Conservation (phyloP, 2,329 filamentous ascomycete genomes). For the Alternaria burnsii region DNA sequence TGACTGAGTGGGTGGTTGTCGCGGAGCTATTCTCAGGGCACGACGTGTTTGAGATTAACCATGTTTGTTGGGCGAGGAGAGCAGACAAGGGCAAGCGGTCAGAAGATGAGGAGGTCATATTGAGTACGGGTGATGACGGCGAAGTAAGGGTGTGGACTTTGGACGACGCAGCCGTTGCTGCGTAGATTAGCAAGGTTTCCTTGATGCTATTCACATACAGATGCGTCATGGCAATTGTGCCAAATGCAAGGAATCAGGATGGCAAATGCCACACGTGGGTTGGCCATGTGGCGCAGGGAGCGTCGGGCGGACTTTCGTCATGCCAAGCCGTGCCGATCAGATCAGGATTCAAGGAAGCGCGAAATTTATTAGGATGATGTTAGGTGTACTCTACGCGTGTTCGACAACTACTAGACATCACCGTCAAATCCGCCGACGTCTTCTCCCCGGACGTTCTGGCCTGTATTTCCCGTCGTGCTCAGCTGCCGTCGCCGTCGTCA, state of each 20-base stretch:
- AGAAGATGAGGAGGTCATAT: slow-evolving; percentile 81
- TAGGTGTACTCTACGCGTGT: slow-evolving; percentile 28
- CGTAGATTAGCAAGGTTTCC: too few species aligned
- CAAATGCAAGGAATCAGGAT: slow-evolving; percentile 24
- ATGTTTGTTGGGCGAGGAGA: slow-evolving; percentile 84
- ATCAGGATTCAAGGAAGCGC: slow-evolving; percentile 36
- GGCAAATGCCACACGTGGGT: slow-evolving; percentile 28
- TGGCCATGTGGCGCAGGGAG: slow-evolving; percentile 23
- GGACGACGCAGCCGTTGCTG: slow-evolving; percentile 17
- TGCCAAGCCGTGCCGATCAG: slow-evolving; percentile 35
- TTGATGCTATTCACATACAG: background rate
- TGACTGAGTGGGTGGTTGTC: slow-evolving; percentile 74
- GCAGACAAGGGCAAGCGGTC: slow-evolving; percentile 70
- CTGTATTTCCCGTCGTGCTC: slow-evolving; percentile 4
- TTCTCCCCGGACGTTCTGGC: background rate
- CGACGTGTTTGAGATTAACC: slow-evolving; percentile 93
- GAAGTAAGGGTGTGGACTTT: slow-evolving; percentile 81
- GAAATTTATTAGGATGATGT: slow-evolving; percentile 32
- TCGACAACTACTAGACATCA: slow-evolving; percentile 16
- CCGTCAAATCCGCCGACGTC: background rate
- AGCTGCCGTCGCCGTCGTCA: slow-evolving; percentile 1
- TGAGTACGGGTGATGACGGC: slow-evolving; percentile 93
- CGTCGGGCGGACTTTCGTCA: slow-evolving; percentile 30
- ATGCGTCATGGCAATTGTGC: background rate
- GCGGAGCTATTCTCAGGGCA: slow-evolving; percentile 77